Conservation (phyloP, 495 filamentous ascomycete genomes). For the Alectoria sarmentosa region DNA sequence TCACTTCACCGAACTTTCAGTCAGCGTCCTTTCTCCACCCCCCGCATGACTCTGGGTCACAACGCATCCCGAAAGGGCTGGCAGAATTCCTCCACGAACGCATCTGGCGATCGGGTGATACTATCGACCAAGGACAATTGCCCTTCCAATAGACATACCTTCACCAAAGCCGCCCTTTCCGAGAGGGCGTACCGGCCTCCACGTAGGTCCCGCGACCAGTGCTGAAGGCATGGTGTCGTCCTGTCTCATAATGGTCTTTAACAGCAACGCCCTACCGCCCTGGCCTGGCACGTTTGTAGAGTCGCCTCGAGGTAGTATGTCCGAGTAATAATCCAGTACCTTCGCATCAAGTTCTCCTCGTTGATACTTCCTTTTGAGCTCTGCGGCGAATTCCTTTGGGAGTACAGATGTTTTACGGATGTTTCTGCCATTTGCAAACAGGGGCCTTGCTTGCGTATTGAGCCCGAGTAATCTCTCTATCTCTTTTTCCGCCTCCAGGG, state of each 20-base stretch:
- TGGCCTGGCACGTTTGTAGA: slow-evolving; percentile 11
- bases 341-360: neutral
- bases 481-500: neutral
- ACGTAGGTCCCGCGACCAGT: neutral
- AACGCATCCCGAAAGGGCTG: neutral
- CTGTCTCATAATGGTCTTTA: slow-evolving; percentile 11
- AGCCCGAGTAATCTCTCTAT: neutral
- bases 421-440: neutral
- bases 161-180: slow-evolving; percentile 17
- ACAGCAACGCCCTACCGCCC: slow-evolving; percentile 8
- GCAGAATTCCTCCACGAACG: neutral
- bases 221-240: neutral
- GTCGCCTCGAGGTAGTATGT: slow-evolving; percentile 12
- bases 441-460: neutral
- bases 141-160: neutral
- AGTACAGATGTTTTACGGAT: neutral
- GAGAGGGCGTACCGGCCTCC: slow-evolving; percentile 10
- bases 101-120: neutral
- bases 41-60: neutral
- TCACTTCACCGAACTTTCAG: neutral
- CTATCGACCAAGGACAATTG: neutral
- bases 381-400: neutral
- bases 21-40: neutral
- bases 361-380: neutral
- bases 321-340: slow-evolving; percentile 12